Conservation (phyloP, 495 filamentous ascomycete genomes). For the Xylaria venustula region DNA sequence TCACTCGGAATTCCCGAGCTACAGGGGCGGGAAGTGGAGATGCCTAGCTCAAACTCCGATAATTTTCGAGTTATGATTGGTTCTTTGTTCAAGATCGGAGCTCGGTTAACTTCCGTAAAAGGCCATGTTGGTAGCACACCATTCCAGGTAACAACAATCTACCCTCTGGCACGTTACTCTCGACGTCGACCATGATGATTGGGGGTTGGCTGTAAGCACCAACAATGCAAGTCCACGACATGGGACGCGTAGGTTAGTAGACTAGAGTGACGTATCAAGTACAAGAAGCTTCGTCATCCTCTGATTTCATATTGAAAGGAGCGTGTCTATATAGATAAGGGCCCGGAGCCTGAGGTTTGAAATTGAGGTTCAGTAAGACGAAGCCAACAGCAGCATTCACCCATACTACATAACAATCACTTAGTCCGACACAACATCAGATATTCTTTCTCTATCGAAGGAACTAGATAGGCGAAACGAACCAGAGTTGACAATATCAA, state of each 20-base stretch:
- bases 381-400: not conserved
- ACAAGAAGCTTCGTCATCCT: not conserved
- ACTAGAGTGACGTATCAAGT: not conserved
- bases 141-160: not conserved
- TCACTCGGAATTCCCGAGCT: not conserved
- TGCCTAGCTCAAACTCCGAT: not conserved
- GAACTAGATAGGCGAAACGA: no score
- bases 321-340: not conserved
- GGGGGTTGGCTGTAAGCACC: not conserved
- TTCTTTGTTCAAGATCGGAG: not conserved
- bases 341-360: not conserved
- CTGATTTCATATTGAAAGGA: not conserved
- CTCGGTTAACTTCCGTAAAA: conserved; percentile 1
- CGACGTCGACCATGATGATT: not conserved
- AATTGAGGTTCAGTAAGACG: not conserved
- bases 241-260: not conserved
- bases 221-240: not conserved
- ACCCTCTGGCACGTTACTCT: not conserved
- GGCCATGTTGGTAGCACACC: not conserved
- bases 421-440: no score
- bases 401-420: not conserved
- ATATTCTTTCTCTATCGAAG: no score
- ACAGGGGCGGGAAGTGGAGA: conserved; percentile 1
- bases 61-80: not conserved
- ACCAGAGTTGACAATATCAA: not conserved